Percentiles rank a stretch among this genome's conserved stretches.
phyloP scores from a whole-genome alignment of 176 grass and related monocot genomes.

The Elaeis guineensis region DNA sequence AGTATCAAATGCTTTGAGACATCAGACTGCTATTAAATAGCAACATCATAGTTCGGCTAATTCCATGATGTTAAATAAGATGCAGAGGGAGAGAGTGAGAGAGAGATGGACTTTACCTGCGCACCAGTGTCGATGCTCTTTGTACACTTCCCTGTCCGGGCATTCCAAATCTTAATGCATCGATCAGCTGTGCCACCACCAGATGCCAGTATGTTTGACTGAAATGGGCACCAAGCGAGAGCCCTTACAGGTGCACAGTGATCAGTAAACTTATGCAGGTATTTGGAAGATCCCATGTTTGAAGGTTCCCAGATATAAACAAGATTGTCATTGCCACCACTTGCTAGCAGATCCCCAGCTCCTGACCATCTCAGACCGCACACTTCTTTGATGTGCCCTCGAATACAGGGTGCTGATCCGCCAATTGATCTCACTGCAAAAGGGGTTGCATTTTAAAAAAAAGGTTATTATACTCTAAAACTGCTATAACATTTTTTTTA shows the following conservation, averaged over 20 bases:
- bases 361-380: slow-evolving; percentile 31
- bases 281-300: slow-evolving; percentile 11
- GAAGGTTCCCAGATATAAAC: slow-evolving; percentile 23
- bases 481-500: too few relatives aligned
- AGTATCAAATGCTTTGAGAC: neutral
- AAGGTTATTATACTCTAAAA: neutral
- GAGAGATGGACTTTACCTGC: slow-evolving; percentile 12
- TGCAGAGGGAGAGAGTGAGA: too few relatives aligned
- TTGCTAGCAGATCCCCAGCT: slow-evolving; percentile 17
- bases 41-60: too few relatives aligned
- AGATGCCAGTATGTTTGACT: slow-evolving; percentile 19
- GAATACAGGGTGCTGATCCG: neutral
- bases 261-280: slow-evolving; percentile 25
- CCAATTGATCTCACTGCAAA: slow-evolving; percentile 19
- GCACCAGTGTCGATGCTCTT: slow-evolving; percentile 14
- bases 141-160: slow-evolving; percentile 19
- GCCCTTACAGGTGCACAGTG: slow-evolving; percentile 22
- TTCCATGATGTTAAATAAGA: too few relatives aligned
- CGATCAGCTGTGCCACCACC: slow-evolving; percentile 19
- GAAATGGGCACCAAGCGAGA: slow-evolving; percentile 33
- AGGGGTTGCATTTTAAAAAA: neutral
- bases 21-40: too few relatives aligned
- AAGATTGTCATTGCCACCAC: slow-evolving; percentile 24
- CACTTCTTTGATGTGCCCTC: slow-evolving; percentile 22
- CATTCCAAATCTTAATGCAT: slow-evolving; percentile 32